phyloP scores from a whole-genome alignment of 2,329 filamentous ascomycete species.

The Penicillium psychrosexuale region DNA sequence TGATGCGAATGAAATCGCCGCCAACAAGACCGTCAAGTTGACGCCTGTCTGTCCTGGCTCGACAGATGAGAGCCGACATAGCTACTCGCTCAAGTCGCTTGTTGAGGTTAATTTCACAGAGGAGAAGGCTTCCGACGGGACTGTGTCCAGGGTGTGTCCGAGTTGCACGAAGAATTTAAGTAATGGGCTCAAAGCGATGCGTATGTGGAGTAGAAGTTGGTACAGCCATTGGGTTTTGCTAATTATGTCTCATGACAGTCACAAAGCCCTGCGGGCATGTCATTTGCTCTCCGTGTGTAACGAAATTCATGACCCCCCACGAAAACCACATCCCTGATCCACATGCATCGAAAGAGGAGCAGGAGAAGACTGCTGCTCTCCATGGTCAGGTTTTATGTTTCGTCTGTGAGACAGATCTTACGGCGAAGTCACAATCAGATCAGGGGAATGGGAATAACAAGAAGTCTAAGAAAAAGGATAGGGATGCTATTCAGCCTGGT shows the following conservation, averaged over 20 bases:
- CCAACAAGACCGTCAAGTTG: slow-evolving; percentile 62
- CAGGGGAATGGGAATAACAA: slow-evolving; percentile 27
- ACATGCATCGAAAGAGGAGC: slow-evolving; percentile 56
- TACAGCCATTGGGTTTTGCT: background rate
- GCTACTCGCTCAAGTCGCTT: slow-evolving; percentile 73
- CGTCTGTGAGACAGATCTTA: slow-evolving; percentile 80
- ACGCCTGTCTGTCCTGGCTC: slow-evolving; percentile 76
- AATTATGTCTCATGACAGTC: slow-evolving; percentile 43
- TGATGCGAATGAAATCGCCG: slow-evolving; percentile 54
- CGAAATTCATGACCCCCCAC: slow-evolving; percentile 71
- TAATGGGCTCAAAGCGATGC: slow-evolving; percentile 76
- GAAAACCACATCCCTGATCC: slow-evolving; percentile 50
- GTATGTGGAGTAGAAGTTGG: slow-evolving; percentile 31
- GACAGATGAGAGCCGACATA: slow-evolving; percentile 62
- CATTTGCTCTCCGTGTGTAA: slow-evolving; percentile 77
- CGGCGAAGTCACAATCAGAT: slow-evolving; percentile 35
- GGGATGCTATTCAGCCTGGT: slow-evolving; percentile 63
- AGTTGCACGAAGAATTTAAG: slow-evolving; percentile 78
- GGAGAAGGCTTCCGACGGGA: slow-evolving; percentile 56
- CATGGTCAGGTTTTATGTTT: slow-evolving; percentile 65
- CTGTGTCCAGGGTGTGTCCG: slow-evolving; percentile 64
- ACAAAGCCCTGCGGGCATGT: slow-evolving; percentile 90
- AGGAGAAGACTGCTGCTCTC: slow-evolving; percentile 31
- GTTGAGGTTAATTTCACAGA: slow-evolving; percentile 74
- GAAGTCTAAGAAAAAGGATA: slow-evolving; percentile 38